Conservation (phyloP, 257 asterid species). For the Penstemon barbatus region DNA sequence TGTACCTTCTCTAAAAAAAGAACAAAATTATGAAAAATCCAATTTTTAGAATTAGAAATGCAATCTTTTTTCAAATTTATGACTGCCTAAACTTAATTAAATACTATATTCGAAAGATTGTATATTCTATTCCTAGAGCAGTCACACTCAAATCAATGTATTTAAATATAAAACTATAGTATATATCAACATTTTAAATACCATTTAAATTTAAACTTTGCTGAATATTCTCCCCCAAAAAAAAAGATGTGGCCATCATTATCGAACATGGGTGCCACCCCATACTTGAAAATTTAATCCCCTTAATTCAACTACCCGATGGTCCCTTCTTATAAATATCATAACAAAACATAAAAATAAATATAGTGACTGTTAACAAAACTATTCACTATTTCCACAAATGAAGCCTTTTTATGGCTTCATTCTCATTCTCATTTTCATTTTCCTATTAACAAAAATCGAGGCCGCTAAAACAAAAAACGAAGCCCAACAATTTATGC, state of each 20-base stretch:
- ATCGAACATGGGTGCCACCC: slow-evolving; percentile 72
- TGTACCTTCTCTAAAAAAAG: too few species aligned
- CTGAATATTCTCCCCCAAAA: not conserved
- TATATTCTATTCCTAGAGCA: not conserved
- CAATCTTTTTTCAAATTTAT: too few species aligned
- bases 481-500: slow-evolving; percentile 19
- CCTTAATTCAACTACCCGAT: slow-evolving; percentile 42
- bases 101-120: not conserved
- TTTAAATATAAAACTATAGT: too few species aligned
- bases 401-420: slow-evolving; percentile 11
- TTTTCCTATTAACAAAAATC: slow-evolving; percentile 5
- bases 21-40: too few species aligned
- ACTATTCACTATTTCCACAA: slow-evolving; percentile 9
- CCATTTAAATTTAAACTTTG: not conserved
- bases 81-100: not conserved
- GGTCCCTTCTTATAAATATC: slow-evolving; percentile 30
- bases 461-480: not conserved
- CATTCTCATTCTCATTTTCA: not conserved
- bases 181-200: too few species aligned
- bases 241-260: slow-evolving; percentile 29
- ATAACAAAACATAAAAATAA: not conserved
- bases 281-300: slow-evolving; percentile 41
- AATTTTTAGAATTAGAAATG: too few species aligned
- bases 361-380: not conserved
- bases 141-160: too few species aligned